These are phyloP conservation scores for Verticillium nubilum DNA, from an alignment of 2,329 filamentous ascomycete genomes.

Conservation along the genomic window DNA sequence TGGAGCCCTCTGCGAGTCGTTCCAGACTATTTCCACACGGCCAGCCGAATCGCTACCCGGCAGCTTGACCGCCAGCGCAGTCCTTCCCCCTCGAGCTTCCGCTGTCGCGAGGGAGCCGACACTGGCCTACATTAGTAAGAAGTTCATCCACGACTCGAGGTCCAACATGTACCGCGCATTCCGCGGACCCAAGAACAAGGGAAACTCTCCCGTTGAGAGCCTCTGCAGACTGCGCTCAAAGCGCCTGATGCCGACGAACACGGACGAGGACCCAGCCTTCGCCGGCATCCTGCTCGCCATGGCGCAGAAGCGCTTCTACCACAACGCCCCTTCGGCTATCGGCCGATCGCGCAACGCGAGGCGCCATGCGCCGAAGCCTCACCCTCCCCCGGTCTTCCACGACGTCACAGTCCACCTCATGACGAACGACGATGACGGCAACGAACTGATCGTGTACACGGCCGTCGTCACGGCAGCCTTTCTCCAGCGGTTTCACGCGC, in stretches of 20 bases:
- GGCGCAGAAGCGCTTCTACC: slow-evolving; percentile 51
- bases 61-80: background rate
- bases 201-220: slow-evolving; percentile 41
- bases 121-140: slow-evolving; percentile 43
- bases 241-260: slow-evolving; percentile 38
- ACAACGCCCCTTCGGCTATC: background rate
- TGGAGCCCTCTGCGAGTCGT: slow-evolving; percentile 20
- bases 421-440: slow-evolving; percentile 40
- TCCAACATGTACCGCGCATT: slow-evolving; percentile 40
- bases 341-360: background rate
- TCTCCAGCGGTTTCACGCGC: slow-evolving; percentile 44
- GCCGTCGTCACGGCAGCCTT: slow-evolving; percentile 41
- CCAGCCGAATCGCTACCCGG: slow-evolving; percentile 21
- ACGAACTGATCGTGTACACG: slow-evolving; percentile 49
- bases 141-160: slow-evolving; percentile 39
- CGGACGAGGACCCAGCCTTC: slow-evolving; percentile 47
- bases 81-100: background rate
- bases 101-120: slow-evolving; percentile 18
- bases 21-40: slow-evolving; percentile 30
- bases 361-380: background rate
- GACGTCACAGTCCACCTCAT: slow-evolving; percentile 46
- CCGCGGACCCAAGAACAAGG: slow-evolving; percentile 29
- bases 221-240: slow-evolving; percentile 43
- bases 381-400: slow-evolving; percentile 27
- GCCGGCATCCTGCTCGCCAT: slow-evolving; percentile 49